phyloP scores from a whole-genome alignment of 129 eudicot species.

The Flaveria trinervia region DNA sequence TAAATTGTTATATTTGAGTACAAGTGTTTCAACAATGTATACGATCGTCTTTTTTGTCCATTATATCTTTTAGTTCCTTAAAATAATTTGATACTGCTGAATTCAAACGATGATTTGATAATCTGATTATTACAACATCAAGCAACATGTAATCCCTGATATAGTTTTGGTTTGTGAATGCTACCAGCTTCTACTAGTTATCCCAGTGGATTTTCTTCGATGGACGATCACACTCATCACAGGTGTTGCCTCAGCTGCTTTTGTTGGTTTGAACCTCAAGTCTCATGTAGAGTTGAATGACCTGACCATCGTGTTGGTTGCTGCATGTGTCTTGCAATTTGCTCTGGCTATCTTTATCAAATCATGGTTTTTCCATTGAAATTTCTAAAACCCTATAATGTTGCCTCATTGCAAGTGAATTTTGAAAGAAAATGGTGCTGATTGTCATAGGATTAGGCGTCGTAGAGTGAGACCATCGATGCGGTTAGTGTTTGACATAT shows the following conservation, averaged over 20 bases:
- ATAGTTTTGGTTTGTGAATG: constrained; percentile 9
- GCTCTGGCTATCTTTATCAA: constrained; percentile 85
- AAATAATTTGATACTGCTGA: background rate
- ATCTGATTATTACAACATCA: background rate
- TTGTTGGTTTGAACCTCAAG: constrained; percentile 73
- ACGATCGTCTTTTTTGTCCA: background rate
- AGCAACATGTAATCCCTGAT: background rate
- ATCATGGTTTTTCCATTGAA: constrained; percentile 74
- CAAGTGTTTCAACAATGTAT: background rate
- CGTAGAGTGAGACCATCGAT: background rate
- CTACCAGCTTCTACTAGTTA: constrained; percentile 72
- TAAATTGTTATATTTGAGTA: background rate
- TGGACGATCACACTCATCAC: constrained; percentile 76
- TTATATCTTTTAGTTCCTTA: background rate
- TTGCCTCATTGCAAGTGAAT: constrained; percentile 35
- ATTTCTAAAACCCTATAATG: constrained; percentile 14
- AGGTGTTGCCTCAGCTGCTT: constrained; percentile 83
- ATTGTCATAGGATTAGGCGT: constrained; percentile 33
- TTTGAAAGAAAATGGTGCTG: constrained; percentile 24
- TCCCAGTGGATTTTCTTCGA: constrained; percentile 79
- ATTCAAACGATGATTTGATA: background rate
- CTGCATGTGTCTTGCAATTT: constrained; percentile 80
- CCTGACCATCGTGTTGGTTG: constrained; percentile 58
- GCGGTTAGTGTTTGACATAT: constrained; percentile 27
- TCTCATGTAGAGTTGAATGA: constrained; percentile 67